phyloP scores from a whole-genome alignment of 345 rosid genomes.

The Rhodomyrtus tomentosa region DNA sequence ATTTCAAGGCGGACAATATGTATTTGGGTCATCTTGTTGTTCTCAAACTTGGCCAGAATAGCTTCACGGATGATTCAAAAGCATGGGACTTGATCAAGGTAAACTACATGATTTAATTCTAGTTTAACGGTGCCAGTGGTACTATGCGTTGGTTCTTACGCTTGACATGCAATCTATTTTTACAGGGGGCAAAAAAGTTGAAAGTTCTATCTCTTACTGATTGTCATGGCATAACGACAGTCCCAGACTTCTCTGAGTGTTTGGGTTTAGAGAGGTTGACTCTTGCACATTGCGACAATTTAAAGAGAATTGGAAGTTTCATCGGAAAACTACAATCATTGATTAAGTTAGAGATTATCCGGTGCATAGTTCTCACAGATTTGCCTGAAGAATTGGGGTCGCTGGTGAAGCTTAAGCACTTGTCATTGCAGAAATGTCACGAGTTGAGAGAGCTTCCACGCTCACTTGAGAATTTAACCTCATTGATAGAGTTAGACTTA shows the following conservation, averaged over 20 bases:
- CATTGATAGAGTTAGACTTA: background rate
- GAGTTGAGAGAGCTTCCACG: background rate
- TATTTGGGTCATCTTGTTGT: too few species aligned
- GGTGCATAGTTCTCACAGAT: fast-evolving
- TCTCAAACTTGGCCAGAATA: too few species aligned
- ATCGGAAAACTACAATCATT: background rate
- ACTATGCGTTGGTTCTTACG: background rate
- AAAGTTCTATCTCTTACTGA: background rate
- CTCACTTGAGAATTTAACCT: background rate
- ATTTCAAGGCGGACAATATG: too few species aligned
- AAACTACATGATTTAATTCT: too few species aligned
- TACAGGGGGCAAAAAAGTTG: background rate
- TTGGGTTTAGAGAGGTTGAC: too few species aligned
- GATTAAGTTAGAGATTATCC: background rate
- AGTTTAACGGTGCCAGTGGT: too few species aligned
- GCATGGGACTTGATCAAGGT: too few species aligned
- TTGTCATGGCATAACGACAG: background rate
- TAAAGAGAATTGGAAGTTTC: too few species aligned
- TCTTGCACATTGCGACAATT: fast-evolving
- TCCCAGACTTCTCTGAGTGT: too few species aligned
- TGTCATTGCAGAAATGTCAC: background rate
- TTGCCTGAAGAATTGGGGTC: background rate
- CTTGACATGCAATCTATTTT: background rate
- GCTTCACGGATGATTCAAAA: too few species aligned
- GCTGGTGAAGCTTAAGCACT: background rate